A percentile compares a stretch with the other conserved stretches of the same genome.
Evolutionary conservation across 768 basidiomycete genomes (phyloP).

Genomic region (Aureoboletus auriporus): DNA sequence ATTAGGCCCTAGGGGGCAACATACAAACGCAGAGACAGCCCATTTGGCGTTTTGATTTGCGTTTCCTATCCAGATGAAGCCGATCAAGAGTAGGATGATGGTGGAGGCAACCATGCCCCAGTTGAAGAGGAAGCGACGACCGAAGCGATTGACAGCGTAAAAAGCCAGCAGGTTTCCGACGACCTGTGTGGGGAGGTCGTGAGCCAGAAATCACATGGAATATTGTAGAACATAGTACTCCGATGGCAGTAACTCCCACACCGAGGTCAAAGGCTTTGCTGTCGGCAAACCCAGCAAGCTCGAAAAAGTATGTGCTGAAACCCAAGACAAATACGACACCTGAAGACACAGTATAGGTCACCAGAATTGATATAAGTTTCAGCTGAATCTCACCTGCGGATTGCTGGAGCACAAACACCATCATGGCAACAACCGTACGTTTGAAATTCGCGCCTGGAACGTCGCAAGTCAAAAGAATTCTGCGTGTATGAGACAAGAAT

Average conservation of each 20-base stretch:
- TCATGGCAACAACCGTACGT: conserved; percentile 26
- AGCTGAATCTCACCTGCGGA: conserved; percentile 11
- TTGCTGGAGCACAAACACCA: conserved; percentile 30
- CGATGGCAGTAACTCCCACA: conserved; percentile 25
- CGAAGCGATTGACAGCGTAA: conserved; percentile 21
- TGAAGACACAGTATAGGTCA: not conserved
- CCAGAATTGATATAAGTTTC: not conserved
- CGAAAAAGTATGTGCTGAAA: conserved; percentile 33
- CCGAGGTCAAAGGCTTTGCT: conserved; percentile 31
- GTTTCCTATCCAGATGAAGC: conserved; percentile 24
- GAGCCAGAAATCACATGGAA: not conserved
- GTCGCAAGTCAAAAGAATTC: not conserved
- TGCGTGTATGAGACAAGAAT: not conserved
- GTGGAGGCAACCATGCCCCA: conserved; percentile 26
- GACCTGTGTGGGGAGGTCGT: conserved; percentile 8
- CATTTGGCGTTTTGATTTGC: conserved; percentile 13
- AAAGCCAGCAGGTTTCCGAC: conserved; percentile 25
- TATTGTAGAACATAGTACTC: conserved; percentile 6
- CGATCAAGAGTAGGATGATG: conserved; percentile 21
- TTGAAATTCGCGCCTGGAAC: conserved; percentile 19
- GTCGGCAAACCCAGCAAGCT: conserved; percentile 30
- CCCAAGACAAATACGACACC: conserved; percentile 26
- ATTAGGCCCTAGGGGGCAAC: not conserved
- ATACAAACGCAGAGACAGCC: conserved; percentile 21
- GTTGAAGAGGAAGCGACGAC: conserved; percentile 25